Percentiles rank a stretch among this genome's conserved stretches.
Evolutionary conservation across 331 rosid genomes (phyloP).

Genomic region (Pyracantha coccinea): DNA sequence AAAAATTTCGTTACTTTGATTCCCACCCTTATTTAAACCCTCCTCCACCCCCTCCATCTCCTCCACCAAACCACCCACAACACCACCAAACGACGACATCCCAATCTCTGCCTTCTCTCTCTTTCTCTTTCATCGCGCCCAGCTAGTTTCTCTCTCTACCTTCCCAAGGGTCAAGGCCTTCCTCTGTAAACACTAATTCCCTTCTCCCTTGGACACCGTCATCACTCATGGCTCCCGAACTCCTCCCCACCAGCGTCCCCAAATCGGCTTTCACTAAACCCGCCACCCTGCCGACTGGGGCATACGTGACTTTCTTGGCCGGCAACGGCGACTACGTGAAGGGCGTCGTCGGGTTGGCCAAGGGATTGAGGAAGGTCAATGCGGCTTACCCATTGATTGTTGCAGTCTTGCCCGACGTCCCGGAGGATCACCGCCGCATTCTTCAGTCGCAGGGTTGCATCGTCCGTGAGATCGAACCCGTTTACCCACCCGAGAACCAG

Average conservation of each 20-base stretch:
- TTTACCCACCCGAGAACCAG: conserved; percentile 73
- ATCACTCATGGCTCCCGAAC: conserved; percentile 45
- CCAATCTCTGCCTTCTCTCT: neutral
- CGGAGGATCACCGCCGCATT: conserved; percentile 68
- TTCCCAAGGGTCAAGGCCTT: neutral
- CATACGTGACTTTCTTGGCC: conserved; percentile 74
- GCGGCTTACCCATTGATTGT: conserved; percentile 66
- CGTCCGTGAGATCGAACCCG: conserved; percentile 66
- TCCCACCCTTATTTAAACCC: conserved; percentile 16
- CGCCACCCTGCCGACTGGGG: conserved; percentile 23
- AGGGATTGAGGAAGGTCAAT: conserved; percentile 60
- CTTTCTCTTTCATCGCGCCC: neutral
- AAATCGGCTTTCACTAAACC: conserved; percentile 9
- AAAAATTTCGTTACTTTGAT: neutral
- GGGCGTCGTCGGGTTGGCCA: conserved; percentile 80
- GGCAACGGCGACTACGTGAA: conserved; percentile 84
- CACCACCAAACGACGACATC: neutral
- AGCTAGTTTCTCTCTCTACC: neutral
- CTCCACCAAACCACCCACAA: neutral
- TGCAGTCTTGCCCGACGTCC: conserved; percentile 79
- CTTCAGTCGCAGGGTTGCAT: conserved; percentile 69
- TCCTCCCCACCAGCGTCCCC: conserved; percentile 5
- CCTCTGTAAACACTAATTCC: neutral
- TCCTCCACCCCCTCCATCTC: neutral
- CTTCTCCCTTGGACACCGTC: neutral